Conservation (phyloP, 805 yeast genomes). For the Wickerhamiella galacta region DNA sequence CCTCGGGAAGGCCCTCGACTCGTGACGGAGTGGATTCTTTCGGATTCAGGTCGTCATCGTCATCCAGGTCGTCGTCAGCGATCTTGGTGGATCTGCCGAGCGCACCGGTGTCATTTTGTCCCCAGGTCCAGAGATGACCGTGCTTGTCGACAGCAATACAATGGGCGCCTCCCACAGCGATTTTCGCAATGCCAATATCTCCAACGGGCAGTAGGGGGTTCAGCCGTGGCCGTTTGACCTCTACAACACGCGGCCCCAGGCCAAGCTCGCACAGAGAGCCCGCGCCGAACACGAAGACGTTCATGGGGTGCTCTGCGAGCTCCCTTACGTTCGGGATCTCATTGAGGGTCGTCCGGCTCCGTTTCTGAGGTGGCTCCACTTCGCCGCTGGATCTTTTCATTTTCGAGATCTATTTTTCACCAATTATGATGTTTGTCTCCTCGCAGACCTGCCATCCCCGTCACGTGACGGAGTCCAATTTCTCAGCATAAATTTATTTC, state of each 20-base stretch:
- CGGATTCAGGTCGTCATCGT: constrained; percentile 58
- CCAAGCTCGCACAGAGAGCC: constrained; percentile 98
- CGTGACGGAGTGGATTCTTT: constrained; percentile 75
- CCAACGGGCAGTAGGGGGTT: constrained; percentile 57
- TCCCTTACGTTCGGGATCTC: constrained; percentile 4
- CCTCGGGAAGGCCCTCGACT: constrained; percentile 51
- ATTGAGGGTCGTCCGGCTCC: constrained; percentile 9
- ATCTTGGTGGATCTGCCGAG: constrained; percentile 74
- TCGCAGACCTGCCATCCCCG: no score
- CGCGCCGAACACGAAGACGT: constrained; percentile 86
- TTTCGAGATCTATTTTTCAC: no score
- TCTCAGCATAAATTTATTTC: no score
- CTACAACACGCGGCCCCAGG: constrained; percentile 87
- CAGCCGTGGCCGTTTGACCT: constrained; percentile 88
- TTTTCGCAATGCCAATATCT: constrained; percentile 56
- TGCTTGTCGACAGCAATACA: constrained; percentile 61
- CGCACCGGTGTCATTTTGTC: constrained; percentile 83
- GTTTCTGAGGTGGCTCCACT: constrained; percentile 7
- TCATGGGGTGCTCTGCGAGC: constrained; percentile 25
- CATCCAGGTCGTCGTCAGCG: constrained; percentile 48
- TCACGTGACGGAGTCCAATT: no score
- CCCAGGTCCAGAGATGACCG: constrained; percentile 95
- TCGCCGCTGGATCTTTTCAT: constrained; percentile 9
- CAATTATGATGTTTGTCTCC: no score
- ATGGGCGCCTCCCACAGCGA: constrained; percentile 96